Conservation (phyloP, 1,139 yeast genomes). For the Blastobotrys ciferrii region DNA sequence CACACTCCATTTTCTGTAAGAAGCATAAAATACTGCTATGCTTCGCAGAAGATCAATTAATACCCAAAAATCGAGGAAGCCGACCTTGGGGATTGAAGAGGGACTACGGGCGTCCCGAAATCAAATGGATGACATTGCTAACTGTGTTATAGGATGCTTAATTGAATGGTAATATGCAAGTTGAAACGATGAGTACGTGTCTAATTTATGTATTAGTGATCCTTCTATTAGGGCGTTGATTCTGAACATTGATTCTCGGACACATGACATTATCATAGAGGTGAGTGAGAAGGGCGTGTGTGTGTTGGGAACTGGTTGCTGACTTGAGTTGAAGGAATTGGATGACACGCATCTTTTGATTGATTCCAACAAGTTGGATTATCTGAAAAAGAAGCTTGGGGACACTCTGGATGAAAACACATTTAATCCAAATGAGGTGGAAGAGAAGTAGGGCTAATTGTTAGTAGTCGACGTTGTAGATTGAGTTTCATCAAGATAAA, state of each 20-base stretch:
- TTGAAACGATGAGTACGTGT: neutral
- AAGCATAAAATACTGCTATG: no score
- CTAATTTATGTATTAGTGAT: constrained; percentile 49
- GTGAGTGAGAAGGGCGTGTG: constrained; percentile 22
- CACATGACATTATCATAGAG: constrained; percentile 71
- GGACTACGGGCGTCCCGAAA: no score
- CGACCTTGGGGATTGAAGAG: no score
- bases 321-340: constrained; percentile 49
- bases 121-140: neutral
- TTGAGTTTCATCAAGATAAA: constrained; percentile 3
- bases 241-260: constrained; percentile 69
- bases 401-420: constrained; percentile 74
- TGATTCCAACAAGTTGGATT: constrained; percentile 70
- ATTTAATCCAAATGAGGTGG: constrained; percentile 80
- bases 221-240: constrained; percentile 90
- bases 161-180: constrained; percentile 33
- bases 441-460: constrained; percentile 8
- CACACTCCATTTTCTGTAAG: no score
- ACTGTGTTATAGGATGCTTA: constrained; percentile 27
- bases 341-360: constrained; percentile 88
- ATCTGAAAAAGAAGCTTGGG: constrained; percentile 74
- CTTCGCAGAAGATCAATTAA: no score
- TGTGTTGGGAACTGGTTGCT: neutral
- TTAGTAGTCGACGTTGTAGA: constrained; percentile 6
- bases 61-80: no score